Base-by-base conservation (phyloP, 83 land plant genomes). In the Diphasiastrum complanatum region DNA sequence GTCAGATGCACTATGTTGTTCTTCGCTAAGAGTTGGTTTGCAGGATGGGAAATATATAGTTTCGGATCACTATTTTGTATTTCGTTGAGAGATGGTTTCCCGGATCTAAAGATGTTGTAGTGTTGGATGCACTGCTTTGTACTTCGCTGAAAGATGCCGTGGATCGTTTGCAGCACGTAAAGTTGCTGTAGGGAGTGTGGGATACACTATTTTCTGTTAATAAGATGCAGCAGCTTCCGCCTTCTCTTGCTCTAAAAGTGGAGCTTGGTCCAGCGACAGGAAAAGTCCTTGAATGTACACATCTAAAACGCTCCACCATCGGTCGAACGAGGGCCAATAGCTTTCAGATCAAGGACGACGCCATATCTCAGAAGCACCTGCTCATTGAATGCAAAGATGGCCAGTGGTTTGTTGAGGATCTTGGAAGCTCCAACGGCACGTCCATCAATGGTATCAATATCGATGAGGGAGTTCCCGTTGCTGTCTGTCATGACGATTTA, bases 341-440 rank as follows among this genome's bases (percentile, higher is more conserved):
- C 3, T 70, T 66, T 45, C 73, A 65, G 73, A 70, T 70, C 60
- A 70, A 70, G 60, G 68, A 70, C 29, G 71, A 68, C 22, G 52
- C 73, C 1, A 52, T 70, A n/a, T 70, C 73, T 5, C 73, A 70
- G 73, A 70, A 70, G 70, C 73, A 70, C 37, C 55, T 64, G 1
- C 24, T 49, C 38, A 62, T 70, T 29, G 68, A 61, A 31, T 70
- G 68, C 58, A 51, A 34, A 27, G 48, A 46, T 34, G 60, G 52
- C 40, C 47, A 20, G 4, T 70, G 73, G 73, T 12, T 32, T 5
- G 23, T 61, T 8, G 33, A 37, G 48, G 73, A 70, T 41, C 38
- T 63, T 20, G 73, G 68, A 22, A 70, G 73, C 60, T 70, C 73
- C 46, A 70, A 70, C 28, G 73, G 73, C 11, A 41, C 73, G 22